Conservation (phyloP, 2,329 filamentous ascomycete species). For the Arthrobotrys sphaeroides region DNA sequence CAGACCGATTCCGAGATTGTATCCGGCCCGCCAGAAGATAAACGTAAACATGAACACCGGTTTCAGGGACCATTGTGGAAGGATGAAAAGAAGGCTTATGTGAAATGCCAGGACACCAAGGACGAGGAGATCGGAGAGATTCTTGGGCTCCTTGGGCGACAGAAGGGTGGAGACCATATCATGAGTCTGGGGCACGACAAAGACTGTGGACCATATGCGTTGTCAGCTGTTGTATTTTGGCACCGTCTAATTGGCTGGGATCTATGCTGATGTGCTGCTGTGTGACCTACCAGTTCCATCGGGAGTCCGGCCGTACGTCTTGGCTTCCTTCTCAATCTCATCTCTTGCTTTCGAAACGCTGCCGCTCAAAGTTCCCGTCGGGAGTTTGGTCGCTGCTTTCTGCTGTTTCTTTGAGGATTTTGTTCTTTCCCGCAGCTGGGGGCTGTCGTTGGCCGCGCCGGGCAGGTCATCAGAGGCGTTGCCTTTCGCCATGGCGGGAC, state of each 20-base stretch:
- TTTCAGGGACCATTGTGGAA: conserved; percentile 75
- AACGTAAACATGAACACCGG: conserved; percentile 85
- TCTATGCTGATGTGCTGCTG: conserved; percentile 13
- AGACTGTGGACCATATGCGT: conserved; percentile 71
- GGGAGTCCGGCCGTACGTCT: conserved; percentile 89
- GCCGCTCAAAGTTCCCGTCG: neutral
- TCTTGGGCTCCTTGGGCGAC: conserved; percentile 94
- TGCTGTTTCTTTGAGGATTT: conserved; percentile 27
- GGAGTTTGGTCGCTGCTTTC: neutral
- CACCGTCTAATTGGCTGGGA: conserved; percentile 14
- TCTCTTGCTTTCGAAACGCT: neutral
- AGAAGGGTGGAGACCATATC: conserved; percentile 99
- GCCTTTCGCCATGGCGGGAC: conserved; percentile 23
- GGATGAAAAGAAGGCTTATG: conserved; percentile 75
- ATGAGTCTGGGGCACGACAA: conserved; percentile 93
- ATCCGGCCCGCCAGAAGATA: conserved; percentile 88
- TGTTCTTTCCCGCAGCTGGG: conserved; percentile 37
- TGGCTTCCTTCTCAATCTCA: conserved; percentile 65
- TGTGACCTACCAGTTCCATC: conserved; percentile 80
- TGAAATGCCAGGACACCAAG: conserved; percentile 79
- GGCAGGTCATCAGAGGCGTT: conserved; percentile 26
- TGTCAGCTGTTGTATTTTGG: conserved; percentile 52
- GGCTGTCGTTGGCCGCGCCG: conserved; percentile 5
- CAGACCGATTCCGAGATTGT: conserved; percentile 93
- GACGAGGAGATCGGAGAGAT: conserved; percentile 83